Evolutionary conservation across 352 stramenopile genomes (phyloP).

Genomic region (Sclerospora graminicola): DNA sequence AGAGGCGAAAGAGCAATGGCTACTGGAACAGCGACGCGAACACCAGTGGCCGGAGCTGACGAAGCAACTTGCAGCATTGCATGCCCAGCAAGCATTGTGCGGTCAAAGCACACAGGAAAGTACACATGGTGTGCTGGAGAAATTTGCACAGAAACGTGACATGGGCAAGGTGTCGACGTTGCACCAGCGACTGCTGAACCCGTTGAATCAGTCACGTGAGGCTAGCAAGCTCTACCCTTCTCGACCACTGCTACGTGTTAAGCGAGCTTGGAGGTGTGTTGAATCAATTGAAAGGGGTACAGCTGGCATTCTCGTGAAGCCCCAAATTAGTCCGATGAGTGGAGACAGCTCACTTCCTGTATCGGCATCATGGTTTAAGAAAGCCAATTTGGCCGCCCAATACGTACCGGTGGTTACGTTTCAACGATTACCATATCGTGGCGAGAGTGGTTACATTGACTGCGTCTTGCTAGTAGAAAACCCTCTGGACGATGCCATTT

Average conservation of each 20-base stretch:
- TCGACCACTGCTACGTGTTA: conserved; percentile 62
- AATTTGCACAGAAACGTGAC: conserved; percentile 20
- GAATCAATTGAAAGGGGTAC: conserved; percentile 69
- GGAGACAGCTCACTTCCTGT: conserved; percentile 78
- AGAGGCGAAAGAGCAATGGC: conserved; percentile 47
- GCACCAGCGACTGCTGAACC: conserved; percentile 45
- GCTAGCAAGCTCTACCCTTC: conserved; percentile 38
- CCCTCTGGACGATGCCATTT: conserved; percentile 64
- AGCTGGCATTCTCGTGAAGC: conserved; percentile 81
- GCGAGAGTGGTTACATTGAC: conserved; percentile 15
- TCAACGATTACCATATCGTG: conserved; percentile 36
- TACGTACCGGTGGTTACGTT: conserved; percentile 72
- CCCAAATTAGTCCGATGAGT: conserved; percentile 87
- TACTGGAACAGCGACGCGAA: conserved; percentile 42
- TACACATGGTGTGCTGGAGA: conserved; percentile 13
- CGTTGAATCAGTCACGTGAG: conserved; percentile 57
- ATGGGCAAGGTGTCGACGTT: conserved; percentile 50
- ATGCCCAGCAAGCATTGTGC: conserved; percentile 6
- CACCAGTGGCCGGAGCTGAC: conserved; percentile 50
- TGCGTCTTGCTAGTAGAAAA: conserved; percentile 74
- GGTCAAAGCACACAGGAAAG: conserved; percentile 5
- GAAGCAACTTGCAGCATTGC: conserved; percentile 26
- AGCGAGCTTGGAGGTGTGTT: conserved; percentile 78
- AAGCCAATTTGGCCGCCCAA: conserved; percentile 67
- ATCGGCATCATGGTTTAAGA: conserved; percentile 78